Conservation (phyloP, 495 filamentous ascomycete species). For the Thozetella sp. region DNA sequence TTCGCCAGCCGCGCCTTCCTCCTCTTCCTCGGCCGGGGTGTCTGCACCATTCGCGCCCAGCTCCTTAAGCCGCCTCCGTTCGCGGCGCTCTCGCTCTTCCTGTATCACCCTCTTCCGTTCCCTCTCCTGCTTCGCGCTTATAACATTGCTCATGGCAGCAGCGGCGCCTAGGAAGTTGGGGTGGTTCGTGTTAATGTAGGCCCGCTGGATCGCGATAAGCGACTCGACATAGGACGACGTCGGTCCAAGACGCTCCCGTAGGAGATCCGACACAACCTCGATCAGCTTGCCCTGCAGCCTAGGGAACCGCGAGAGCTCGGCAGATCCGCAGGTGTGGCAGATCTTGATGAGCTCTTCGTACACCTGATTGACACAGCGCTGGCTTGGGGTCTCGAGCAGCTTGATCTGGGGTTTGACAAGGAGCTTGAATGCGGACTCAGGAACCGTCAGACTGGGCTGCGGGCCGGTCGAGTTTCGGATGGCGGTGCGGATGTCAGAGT, state of each 20-base stretch:
- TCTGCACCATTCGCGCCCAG: slow-evolving; percentile 76
- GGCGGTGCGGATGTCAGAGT: slow-evolving; percentile 95
- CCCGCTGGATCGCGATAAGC: slow-evolving; percentile 93
- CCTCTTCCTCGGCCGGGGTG: slow-evolving; percentile 75
- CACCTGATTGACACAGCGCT: slow-evolving; percentile 95
- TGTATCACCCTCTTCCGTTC: slow-evolving; percentile 78
- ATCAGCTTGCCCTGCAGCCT: slow-evolving; percentile 96
- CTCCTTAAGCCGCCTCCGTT: slow-evolving; percentile 80
- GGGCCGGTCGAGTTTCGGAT: slow-evolving; percentile 98
- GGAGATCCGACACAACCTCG: slow-evolving; percentile 95
- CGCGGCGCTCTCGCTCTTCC: slow-evolving; percentile 83
- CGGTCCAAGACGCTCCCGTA: slow-evolving; percentile 89
- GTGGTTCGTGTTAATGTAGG: slow-evolving; percentile 99
- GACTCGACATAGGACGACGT: slow-evolving; percentile 91
- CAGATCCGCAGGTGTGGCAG: slow-evolving; percentile 96
- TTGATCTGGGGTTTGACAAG: slow-evolving; percentile 99
- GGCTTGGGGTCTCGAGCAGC: slow-evolving; percentile 90
- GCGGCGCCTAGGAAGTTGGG: slow-evolving; percentile 98
- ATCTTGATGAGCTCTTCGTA: slow-evolving; percentile 99
- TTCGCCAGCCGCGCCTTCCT: slow-evolving; percentile 56
- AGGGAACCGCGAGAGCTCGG: slow-evolving; percentile 88
- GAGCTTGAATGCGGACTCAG: slow-evolving; percentile 95
- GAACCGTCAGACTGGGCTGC: slow-evolving; percentile 92
- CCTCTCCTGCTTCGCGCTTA: slow-evolving; percentile 90
- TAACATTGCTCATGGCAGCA: slow-evolving; percentile 96